Conservation (phyloP, 1,284 basidiomycete species). For the Thecaphora frezii region DNA sequence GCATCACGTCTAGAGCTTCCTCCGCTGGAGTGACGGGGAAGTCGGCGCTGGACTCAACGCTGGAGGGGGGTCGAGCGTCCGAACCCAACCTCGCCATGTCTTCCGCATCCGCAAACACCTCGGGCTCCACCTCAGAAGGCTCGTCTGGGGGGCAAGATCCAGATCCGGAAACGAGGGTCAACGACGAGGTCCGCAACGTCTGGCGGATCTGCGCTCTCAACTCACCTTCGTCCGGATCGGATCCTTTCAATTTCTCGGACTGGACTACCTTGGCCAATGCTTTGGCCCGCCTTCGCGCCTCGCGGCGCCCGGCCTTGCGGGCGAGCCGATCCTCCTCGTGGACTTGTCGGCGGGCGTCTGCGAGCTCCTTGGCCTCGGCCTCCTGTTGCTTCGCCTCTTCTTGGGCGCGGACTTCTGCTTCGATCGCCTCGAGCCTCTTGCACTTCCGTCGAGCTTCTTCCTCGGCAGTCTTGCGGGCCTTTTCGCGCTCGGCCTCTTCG, state of each 20-base stretch:
- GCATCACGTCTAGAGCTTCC: slow-evolving; percentile 3
- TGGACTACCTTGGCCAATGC: slow-evolving; percentile 23
- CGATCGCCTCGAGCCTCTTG: slow-evolving; percentile 18
- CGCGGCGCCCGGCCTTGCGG: slow-evolving; percentile 15
- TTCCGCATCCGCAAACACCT: slow-evolving; percentile 30
- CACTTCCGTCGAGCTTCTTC: neutral
- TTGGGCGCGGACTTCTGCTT: slow-evolving; percentile 24
- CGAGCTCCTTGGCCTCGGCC: slow-evolving; percentile 25
- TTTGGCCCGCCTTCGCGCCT: slow-evolving; percentile 19
- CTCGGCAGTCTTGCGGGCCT: neutral
- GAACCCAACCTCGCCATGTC: slow-evolving; percentile 21
- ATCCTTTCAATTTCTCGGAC: slow-evolving; percentile 17
- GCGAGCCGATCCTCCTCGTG: slow-evolving; percentile 33
- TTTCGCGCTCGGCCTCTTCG: slow-evolving; percentile 19
- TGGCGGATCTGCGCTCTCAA: too few species aligned
- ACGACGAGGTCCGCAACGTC: too few species aligned
- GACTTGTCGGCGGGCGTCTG: slow-evolving; percentile 34
- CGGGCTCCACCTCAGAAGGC: slow-evolving; percentile 15
- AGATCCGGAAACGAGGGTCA: too few species aligned
- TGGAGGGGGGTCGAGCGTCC: slow-evolving; percentile 22
- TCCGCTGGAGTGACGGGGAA: slow-evolving; percentile 31
- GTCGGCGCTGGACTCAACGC: slow-evolving; percentile 34
- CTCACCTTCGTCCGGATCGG: slow-evolving; percentile 7
- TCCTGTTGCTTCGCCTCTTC: slow-evolving; percentile 20
- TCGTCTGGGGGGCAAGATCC: neutral